Percentiles rank a stretch among this genome's conserved stretches.
Evolutionary conservation across 495 filamentous ascomycete genomes (phyloP).

Genomic region (Pyronema domesticum): DNA sequence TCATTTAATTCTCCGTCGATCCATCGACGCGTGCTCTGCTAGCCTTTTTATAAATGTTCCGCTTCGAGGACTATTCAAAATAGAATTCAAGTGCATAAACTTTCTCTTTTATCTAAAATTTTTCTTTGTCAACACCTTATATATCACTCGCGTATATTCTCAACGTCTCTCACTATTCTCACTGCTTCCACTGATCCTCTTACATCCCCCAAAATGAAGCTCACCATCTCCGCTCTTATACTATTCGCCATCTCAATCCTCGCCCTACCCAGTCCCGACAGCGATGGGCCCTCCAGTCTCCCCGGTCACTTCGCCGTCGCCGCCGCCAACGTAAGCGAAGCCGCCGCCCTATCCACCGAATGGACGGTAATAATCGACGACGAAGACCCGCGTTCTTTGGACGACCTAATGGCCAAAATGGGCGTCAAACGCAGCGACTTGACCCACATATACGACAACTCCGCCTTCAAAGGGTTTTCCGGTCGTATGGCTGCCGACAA

Average conservation of each 20-base stretch:
- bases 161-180: no score
- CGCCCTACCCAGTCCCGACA: not conserved
- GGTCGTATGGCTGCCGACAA: constrained; percentile 27
- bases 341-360: constrained; percentile 12
- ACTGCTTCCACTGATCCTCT: not conserved
- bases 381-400: constrained; percentile 14
- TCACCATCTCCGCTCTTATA: not conserved
- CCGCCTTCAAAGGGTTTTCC: constrained; percentile 31
- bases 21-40: not conserved
- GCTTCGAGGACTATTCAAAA: not conserved
- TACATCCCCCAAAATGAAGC: not conserved
- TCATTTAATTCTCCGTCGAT: no score
- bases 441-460: constrained; percentile 28
- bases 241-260: not conserved
- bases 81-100: not conserved
- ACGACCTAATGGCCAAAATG: constrained; percentile 19
- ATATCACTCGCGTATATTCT: not conserved
- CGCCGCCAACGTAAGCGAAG: constrained; percentile 3
- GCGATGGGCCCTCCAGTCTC: not conserved
- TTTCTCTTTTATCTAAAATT: not conserved
- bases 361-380: constrained; percentile 19
- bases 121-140: not conserved
- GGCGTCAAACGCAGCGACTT: constrained; percentile 8
- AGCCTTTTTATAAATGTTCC: not conserved
- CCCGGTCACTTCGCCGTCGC: not conserved